These are phyloP conservation scores for Fusarium cyanostomum DNA, from an alignment of 2,329 filamentous ascomycete genomes.

Conservation along the genomic window DNA sequence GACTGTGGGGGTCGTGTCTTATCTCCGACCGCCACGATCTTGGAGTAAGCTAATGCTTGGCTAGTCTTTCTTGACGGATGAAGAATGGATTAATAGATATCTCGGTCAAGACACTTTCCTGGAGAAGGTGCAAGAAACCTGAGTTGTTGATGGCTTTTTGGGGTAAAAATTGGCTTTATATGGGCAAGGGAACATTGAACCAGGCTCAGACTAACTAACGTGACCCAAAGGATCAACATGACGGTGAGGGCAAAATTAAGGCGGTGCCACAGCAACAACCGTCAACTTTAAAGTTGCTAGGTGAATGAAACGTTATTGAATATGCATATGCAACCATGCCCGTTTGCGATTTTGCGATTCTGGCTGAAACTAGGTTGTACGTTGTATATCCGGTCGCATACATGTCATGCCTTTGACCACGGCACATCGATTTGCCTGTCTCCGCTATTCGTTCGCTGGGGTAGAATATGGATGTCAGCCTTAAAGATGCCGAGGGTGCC, in stretches of 20 bases:
- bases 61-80: not conserved
- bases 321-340: too few species aligned
- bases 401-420: not conserved
- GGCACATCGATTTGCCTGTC: not conserved
- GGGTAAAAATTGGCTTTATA: not conserved
- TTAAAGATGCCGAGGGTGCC: constrained; percentile 24
- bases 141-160: not conserved
- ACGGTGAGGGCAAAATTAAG: constrained; percentile 12
- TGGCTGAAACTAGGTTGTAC: too few species aligned
- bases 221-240: constrained; percentile 13
- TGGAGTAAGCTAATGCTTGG: constrained; percentile 24
- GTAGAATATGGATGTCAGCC: too few species aligned
- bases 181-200: constrained; percentile 7
- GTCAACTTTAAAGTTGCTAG: not conserved
- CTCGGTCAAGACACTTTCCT: not conserved
- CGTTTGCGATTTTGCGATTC: too few species aligned
- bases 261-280: constrained; percentile 28
- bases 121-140: not conserved
- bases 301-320: too few species aligned
- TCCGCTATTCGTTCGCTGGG: not conserved
- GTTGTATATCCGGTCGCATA: too few species aligned
- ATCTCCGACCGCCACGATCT: constrained; percentile 26
- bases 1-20: constrained; percentile 14
- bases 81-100: not conserved
- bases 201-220: constrained; percentile 9